A percentile compares a stretch with the other conserved stretches of the same genome.
Evolutionary conservation across 441 rosid species (phyloP).

Genomic region (Croton laevigatus): DNA sequence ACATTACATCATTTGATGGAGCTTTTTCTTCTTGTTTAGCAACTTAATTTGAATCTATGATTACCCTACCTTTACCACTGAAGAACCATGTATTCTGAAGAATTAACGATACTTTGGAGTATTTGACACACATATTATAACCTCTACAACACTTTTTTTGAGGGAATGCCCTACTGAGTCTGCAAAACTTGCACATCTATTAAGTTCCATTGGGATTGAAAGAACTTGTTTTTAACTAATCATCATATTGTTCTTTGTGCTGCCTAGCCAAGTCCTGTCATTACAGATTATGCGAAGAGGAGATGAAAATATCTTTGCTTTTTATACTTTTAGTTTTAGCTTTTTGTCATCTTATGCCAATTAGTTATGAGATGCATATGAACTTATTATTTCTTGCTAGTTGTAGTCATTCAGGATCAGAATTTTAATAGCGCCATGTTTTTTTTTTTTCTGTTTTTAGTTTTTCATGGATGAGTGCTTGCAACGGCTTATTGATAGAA

Average conservation of each 20-base stretch:
- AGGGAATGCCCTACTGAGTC: not conserved
- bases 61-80: not conserved
- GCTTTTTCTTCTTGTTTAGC: not conserved
- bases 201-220: not conserved
- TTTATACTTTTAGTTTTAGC: not conserved
- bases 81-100: not conserved
- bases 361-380: not conserved
- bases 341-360: not conserved
- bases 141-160: not conserved
- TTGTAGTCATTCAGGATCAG: constrained; percentile 6
- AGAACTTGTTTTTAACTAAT: not conserved
- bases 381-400: not conserved
- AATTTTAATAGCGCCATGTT: not conserved
- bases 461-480: constrained; percentile 90
- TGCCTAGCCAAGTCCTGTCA: not conserved
- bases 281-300: not conserved
- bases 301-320: not conserved
- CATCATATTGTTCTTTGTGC: not conserved
- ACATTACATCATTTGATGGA: not conserved
- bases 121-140: not conserved
- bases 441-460: constrained; percentile 36
- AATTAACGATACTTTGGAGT: not conserved
- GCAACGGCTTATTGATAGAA: constrained; percentile 62
- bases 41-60: not conserved
- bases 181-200: not conserved